These are phyloP conservation scores for Hortaea werneckii DNA, from an alignment of 2,329 filamentous ascomycete species.

Conservation along the genomic window DNA sequence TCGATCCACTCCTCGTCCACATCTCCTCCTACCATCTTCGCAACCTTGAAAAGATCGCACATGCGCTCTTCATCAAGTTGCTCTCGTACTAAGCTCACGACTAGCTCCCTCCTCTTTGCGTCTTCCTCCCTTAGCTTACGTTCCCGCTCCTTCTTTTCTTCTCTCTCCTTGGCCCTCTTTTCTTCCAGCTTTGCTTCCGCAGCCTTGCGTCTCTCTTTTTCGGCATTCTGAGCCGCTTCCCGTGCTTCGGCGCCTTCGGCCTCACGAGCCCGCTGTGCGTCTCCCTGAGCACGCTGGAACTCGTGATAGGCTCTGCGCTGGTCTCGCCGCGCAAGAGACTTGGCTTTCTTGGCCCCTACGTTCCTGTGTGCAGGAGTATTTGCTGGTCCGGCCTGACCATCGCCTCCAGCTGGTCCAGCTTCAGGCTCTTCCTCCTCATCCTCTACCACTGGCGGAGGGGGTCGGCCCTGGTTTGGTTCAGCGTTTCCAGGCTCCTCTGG, in stretches of 20 bases:
- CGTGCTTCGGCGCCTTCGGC: constrained; percentile 35
- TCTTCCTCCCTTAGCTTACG: constrained; percentile 29
- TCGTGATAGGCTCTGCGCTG: constrained; percentile 38
- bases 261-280: constrained; percentile 34
- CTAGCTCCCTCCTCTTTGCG: constrained; percentile 22
- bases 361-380: constrained; percentile 10
- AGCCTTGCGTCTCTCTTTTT: constrained; percentile 31
- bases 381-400: constrained; percentile 26
- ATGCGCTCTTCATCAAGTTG: constrained; percentile 20
- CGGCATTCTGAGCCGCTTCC: constrained; percentile 31
- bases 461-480: constrained; percentile 1
- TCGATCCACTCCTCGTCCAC: constrained; percentile 33
- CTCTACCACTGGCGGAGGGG: background rate
- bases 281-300: constrained; percentile 39
- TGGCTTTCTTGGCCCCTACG: constrained; percentile 41
- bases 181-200: constrained; percentile 35
- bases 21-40: constrained; percentile 31
- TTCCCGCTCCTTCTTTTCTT: constrained; percentile 29
- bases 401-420: constrained; percentile 6
- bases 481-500: constrained; percentile 1
- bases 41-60: constrained; percentile 32
- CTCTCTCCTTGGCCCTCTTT: constrained; percentile 30
- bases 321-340: constrained; percentile 36
- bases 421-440: background rate
- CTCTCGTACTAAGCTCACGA: constrained; percentile 24